Percentiles rank a stretch among this genome's conserved stretches.
phyloP scores from a whole-genome alignment of 1,284 basidiomycete species.

The Apiotrichum porosum region DNA sequence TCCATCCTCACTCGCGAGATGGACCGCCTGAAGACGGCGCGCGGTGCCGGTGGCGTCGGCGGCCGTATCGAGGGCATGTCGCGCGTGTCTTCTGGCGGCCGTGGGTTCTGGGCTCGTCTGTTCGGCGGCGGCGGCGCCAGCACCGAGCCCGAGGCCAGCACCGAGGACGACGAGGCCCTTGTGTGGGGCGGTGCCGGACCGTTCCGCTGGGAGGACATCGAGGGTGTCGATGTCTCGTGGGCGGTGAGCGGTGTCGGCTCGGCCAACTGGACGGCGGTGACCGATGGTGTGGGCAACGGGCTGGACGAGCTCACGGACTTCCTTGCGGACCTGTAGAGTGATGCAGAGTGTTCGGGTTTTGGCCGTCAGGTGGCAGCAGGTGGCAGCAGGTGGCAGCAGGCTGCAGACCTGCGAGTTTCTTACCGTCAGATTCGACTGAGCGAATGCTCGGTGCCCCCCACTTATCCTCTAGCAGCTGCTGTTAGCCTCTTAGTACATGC shows the following conservation, averaged over 20 bases:
- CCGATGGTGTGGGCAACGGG: constrained; percentile 27
- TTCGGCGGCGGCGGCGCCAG: constrained; percentile 17
- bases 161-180: constrained; percentile 35
- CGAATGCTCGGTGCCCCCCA: too few relatives aligned
- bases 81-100: constrained; percentile 23
- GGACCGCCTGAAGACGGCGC: constrained; percentile 42
- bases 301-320: constrained; percentile 36
- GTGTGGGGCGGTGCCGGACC: constrained; percentile 40
- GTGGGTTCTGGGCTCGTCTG: constrained; percentile 23
- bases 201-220: constrained; percentile 45
- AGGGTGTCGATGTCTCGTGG: constrained; percentile 43
- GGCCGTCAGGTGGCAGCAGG: too few relatives aligned
- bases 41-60: constrained; percentile 24
- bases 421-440: too few relatives aligned
- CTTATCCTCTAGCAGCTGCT: too few relatives aligned
- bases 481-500: too few relatives aligned
- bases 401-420: too few relatives aligned
- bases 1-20: constrained; percentile 46
- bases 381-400: too few relatives aligned
- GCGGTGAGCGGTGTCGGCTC: constrained; percentile 29
- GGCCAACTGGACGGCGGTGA: constrained; percentile 2
- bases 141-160: constrained; percentile 19
- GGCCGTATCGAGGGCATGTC: constrained; percentile 45
- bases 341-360: neutral
- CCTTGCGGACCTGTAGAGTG: constrained; percentile 23